phyloP scores from a whole-genome alignment of 805 yeast genomes.

The Barnettozyma siamensis region DNA sequence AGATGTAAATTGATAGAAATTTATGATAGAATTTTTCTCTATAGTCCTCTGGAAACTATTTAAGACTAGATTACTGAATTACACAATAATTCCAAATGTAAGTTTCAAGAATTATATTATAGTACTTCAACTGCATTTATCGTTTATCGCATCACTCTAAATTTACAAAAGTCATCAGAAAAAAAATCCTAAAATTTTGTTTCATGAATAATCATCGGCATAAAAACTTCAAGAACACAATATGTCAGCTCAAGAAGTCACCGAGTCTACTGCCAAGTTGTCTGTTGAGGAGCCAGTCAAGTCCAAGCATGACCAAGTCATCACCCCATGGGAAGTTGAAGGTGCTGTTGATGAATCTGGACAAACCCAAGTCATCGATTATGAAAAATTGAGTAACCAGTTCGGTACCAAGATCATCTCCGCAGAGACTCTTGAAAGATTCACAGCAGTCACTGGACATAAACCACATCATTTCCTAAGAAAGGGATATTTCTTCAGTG shows the following conservation, averaged over 20 bases:
- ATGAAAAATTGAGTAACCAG: constrained; percentile 76
- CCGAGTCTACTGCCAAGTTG: constrained; percentile 4
- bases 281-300: not conserved
- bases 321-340: constrained; percentile 98
- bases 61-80: no score
- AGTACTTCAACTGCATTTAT: no score
- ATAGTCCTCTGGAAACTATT: no score
- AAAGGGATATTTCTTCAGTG: constrained; percentile 89
- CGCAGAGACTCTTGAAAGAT: constrained; percentile 66
- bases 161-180: no score
- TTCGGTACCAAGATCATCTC: constrained; percentile 80
- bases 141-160: not conserved
- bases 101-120: no score
- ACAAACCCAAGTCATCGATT: constrained; percentile 83
- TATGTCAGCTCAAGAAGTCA: constrained; percentile 10
- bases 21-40: no score
- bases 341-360: constrained; percentile 96
- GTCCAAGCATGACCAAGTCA: constrained; percentile 20
- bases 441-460: constrained; percentile 77
- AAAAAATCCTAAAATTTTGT: not conserved
- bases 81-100: no score
- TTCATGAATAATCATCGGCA: no score
- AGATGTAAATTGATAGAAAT: no score
- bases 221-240: no score
- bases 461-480: constrained; percentile 87